Percentiles rank a stretch among this genome's conserved stretches.
Evolutionary conservation across 2,329 filamentous ascomycete species (phyloP).

Genomic region (Aspergillus fischeri): DNA sequence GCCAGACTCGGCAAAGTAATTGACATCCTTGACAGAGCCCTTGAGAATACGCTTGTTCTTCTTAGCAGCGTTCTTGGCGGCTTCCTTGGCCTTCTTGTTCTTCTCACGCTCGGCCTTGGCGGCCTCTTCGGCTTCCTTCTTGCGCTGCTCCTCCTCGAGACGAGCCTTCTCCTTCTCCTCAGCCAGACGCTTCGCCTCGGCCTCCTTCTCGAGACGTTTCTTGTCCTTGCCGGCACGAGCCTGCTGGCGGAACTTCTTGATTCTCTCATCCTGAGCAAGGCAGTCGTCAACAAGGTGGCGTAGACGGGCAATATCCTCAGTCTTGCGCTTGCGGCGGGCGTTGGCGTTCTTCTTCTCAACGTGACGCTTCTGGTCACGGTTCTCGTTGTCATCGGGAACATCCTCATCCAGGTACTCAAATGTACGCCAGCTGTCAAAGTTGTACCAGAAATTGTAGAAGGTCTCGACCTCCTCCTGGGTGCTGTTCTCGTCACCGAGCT

Average conservation of each 20-base stretch:
- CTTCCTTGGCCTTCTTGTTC: conserved; percentile 95
- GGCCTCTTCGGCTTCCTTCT: conserved; percentile 78
- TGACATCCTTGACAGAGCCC: conserved; percentile 90
- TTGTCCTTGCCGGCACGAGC: conserved; percentile 95
- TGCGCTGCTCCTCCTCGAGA: conserved; percentile 73
- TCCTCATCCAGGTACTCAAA: conserved; percentile 99
- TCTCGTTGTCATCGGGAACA: conserved; percentile 97
- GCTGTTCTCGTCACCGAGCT: conserved; percentile 78
- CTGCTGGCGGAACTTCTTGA: conserved; percentile 93
- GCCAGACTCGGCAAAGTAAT: conserved; percentile 77
- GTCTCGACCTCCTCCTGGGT: conserved; percentile 84
- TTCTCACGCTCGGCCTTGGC: conserved; percentile 81
- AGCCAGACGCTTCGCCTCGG: conserved; percentile 77
- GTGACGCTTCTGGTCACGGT: conserved; percentile 97
- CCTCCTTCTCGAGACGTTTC: conserved; percentile 85
- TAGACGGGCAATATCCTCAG: conserved; percentile 88
- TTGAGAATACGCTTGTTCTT: conserved; percentile 99
- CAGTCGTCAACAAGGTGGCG: conserved; percentile 85
- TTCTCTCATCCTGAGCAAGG: conserved; percentile 81
- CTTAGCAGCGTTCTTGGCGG: conserved; percentile 97
- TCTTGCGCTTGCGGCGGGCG: conserved; percentile 98
- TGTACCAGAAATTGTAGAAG: conserved; percentile 99
- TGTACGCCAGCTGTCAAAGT: conserved; percentile 95
- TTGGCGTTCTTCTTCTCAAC: conserved; percentile 98
- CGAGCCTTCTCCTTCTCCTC: conserved; percentile 83